phyloP scores from a whole-genome alignment of 176 grass and related monocot species.

The Triticum monococcum region DNA sequence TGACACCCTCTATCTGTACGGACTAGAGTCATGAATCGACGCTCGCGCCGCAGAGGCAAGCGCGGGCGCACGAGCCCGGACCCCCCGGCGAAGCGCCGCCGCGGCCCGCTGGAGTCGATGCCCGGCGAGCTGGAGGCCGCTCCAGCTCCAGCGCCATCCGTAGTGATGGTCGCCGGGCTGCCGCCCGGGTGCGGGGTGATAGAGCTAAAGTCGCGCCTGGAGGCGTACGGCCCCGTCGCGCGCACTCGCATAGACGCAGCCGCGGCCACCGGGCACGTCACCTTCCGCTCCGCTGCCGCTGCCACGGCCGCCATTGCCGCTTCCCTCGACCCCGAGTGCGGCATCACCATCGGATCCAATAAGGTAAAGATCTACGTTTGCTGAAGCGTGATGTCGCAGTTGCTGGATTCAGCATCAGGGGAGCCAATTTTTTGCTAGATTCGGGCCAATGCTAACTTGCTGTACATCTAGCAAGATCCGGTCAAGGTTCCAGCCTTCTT shows the following conservation, averaged over 20 bases:
- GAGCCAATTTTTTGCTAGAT: not conserved
- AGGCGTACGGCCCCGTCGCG: constrained; percentile 70
- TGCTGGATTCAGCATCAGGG: not conserved
- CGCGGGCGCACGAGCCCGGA: constrained; percentile 46
- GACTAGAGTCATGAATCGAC: constrained; percentile 30
- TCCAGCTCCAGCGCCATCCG: not conserved
- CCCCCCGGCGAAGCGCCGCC: constrained; percentile 40
- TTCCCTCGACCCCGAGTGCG: constrained; percentile 60
- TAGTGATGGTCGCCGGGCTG: constrained; percentile 65
- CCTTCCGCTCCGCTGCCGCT: constrained; percentile 58
- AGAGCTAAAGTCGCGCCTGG: constrained; percentile 77
- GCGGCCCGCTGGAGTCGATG: constrained; percentile 16
- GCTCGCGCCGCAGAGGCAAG: constrained; percentile 40
- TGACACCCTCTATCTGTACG: not conserved
- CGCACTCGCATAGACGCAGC: constrained; percentile 60
- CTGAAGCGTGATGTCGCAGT: not conserved
- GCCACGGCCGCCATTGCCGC: constrained; percentile 63
- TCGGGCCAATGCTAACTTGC: not conserved
- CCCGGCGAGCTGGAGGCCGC: not conserved
- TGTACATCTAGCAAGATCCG: not conserved
- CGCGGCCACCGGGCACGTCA: constrained; percentile 65
- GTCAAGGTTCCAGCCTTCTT: not conserved
- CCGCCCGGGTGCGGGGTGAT: constrained; percentile 73
- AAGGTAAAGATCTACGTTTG: constrained; percentile 41
- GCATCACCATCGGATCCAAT: constrained; percentile 51